A percentile compares a stretch with the other conserved stretches of the same genome.
phyloP scores from a whole-genome alignment of 2,329 filamentous ascomycete species.

The Arthroderma sp. region DNA sequence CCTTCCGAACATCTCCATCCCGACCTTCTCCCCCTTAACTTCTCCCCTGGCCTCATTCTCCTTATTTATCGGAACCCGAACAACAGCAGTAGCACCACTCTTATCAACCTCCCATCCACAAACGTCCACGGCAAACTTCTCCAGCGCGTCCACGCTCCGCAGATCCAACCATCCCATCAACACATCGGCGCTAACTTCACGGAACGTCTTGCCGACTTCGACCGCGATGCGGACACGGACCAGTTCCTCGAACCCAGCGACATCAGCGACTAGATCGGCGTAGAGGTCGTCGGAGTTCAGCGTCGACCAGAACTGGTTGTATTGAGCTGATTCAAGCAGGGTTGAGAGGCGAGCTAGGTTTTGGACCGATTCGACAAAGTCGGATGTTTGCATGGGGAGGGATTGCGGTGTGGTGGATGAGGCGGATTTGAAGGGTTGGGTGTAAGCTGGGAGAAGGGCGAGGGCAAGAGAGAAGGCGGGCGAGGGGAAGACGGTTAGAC shows the following conservation, averaged over 20 bases:
- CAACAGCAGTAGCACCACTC: slow-evolving; percentile 32
- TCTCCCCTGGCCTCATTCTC: slow-evolving; percentile 96
- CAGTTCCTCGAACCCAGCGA: slow-evolving; percentile 86
- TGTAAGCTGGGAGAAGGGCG: slow-evolving; percentile 79
- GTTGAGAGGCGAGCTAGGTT: slow-evolving; percentile 76
- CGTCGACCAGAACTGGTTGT: slow-evolving; percentile 83
- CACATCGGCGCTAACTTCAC: slow-evolving; percentile 54
- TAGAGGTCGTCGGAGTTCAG: slow-evolving; percentile 90
- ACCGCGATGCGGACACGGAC: slow-evolving; percentile 81
- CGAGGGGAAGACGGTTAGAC: slow-evolving; percentile 91
- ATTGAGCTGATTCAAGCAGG: slow-evolving; percentile 80
- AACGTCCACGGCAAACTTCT: slow-evolving; percentile 71
- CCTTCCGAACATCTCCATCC: slow-evolving; percentile 39
- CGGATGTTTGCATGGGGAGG: slow-evolving; percentile 26
- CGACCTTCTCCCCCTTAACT: slow-evolving; percentile 89
- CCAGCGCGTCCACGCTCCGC: slow-evolving; percentile 48
- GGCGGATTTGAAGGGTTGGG: slow-evolving; percentile 49
- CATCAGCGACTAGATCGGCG: slow-evolving; percentile 87
- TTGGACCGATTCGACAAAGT: slow-evolving; percentile 72
- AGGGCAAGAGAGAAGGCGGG: slow-evolving; percentile 90
- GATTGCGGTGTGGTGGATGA: slow-evolving; percentile 36
- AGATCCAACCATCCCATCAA: slow-evolving; percentile 67
- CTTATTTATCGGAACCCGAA: slow-evolving; percentile 78
- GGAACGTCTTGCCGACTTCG: slow-evolving; percentile 68
- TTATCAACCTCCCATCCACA: slow-evolving; percentile 75